Evolutionary conservation across 108 stramenopile genomes (phyloP).

Genomic region (Skeletonema potamos): DNA sequence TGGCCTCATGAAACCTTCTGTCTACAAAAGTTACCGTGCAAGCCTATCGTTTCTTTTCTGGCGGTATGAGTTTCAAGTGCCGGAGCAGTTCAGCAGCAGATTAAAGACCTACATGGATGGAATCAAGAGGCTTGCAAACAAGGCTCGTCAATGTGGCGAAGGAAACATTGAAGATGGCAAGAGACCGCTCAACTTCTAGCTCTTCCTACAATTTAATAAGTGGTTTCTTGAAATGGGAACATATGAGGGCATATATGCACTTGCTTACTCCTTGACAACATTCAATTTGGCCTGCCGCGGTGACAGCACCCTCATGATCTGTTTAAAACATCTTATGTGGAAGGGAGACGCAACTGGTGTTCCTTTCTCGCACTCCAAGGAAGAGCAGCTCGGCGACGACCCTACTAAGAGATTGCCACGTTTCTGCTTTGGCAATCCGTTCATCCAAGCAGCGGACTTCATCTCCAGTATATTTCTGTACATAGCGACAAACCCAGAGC

Average conservation of each 20-base stretch:
- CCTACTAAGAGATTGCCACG: too few relatives aligned
- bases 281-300: slow-evolving; percentile 16
- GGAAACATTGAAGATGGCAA: slow-evolving; percentile 11
- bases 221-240: slow-evolving; percentile 3
- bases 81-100: background rate
- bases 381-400: too few relatives aligned
- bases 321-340: too few relatives aligned
- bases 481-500: too few relatives aligned
- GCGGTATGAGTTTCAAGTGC: background rate
- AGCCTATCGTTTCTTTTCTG: background rate
- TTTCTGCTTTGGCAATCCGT: too few relatives aligned
- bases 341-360: too few relatives aligned
- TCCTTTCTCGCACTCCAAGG: too few relatives aligned
- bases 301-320: too few relatives aligned
- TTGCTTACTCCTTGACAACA: background rate
- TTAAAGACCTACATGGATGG: slow-evolving; percentile 12
- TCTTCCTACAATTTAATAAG: slow-evolving; percentile 8
- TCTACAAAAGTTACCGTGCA: background rate
- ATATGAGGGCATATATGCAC: slow-evolving; percentile 3
- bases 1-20: background rate
- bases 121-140: background rate
- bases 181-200: slow-evolving; percentile 5
- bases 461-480: too few relatives aligned
- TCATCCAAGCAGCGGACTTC: too few relatives aligned
- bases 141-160: slow-evolving; percentile 7